A percentile compares a stretch with the other conserved stretches of the same genome.
Evolutionary conservation across 176 grass and related monocot species (phyloP).

Genomic region (Musa schizocarpa): DNA sequence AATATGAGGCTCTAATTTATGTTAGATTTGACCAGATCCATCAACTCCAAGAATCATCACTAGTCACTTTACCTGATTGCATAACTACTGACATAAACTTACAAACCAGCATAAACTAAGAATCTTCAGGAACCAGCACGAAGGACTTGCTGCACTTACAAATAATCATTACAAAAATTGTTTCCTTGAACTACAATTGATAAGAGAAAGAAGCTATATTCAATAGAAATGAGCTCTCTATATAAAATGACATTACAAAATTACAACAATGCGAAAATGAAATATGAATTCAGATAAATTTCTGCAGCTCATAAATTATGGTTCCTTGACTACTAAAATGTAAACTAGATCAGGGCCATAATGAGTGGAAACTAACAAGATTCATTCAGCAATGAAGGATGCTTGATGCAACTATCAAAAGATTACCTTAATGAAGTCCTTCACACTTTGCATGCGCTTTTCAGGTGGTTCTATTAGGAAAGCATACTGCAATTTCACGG

Average conservation of each 20-base stretch:
- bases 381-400: neutral
- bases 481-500: slow-evolving; percentile 43
- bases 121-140: neutral
- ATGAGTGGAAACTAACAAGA: neutral
- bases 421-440: slow-evolving; percentile 73
- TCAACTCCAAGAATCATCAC: neutral
- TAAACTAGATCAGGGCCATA: neutral
- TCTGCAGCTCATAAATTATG: neutral
- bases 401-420: neutral
- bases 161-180: neutral
- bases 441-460: slow-evolving; percentile 64
- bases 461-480: slow-evolving; percentile 75
- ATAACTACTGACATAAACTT: neutral
- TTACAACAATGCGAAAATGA: neutral
- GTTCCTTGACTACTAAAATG: neutral
- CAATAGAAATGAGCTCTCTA: neutral
- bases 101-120: neutral
- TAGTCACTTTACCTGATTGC: neutral
- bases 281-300: neutral
- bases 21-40: neutral
- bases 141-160: neutral
- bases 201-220: neutral
- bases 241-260: neutral
- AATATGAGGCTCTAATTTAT: neutral
- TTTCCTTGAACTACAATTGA: neutral